Base-by-base conservation (phyloP, 192 early-diverging fungal genomes). In the Backusella liffmaniae region DNA sequence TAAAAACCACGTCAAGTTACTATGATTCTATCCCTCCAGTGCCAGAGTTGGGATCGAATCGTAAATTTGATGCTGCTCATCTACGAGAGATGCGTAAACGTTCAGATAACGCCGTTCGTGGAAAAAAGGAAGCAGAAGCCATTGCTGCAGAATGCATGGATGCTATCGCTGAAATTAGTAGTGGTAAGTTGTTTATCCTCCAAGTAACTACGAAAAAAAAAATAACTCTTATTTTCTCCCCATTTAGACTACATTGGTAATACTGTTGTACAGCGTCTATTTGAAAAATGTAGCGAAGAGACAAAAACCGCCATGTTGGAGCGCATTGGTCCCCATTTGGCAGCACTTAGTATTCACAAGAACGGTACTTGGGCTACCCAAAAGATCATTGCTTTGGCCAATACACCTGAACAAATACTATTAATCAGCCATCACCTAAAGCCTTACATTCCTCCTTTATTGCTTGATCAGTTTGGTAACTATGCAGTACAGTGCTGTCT, bases 341-440 rank as follows among this genome's bases (percentile, higher is more conserved):
- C 96, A 8, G 86, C 94, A 0, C 93, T 98, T 34, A 95, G 96
- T 74, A 91, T 97, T 74, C 97, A 99, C 86, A 99, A 99, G 84
- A 98, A 99, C 82, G 97, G 97, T 16, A 99, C 97, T 5, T 99
- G 97, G 97, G 96, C 95, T 0, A 92, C 97, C 71, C 98, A 99
- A 82, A 98, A 98, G 85, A 93, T 98, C 65, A 97, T 99, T 71
- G 97, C 97, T 76, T 88, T 87, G 23, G 94, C 95, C 0, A 90
- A 92, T 34, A 92, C 91, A 30, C 80, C 91, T n/a, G 84, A 87
- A 30, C 94, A 96, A 71, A 89, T 92, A 7, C 77, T 84, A 18
- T 70, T 88, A 0, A 90, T 92, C 21, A 85, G 87, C 62, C 79
- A 89, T 10, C 73, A 86, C 73, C 87, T 94, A 59, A 87, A 84